Percentiles rank a stretch among this genome's conserved stretches.
phyloP scores from a whole-genome alignment of 2,329 filamentous ascomycete genomes.

The Nothophoma quercina region DNA sequence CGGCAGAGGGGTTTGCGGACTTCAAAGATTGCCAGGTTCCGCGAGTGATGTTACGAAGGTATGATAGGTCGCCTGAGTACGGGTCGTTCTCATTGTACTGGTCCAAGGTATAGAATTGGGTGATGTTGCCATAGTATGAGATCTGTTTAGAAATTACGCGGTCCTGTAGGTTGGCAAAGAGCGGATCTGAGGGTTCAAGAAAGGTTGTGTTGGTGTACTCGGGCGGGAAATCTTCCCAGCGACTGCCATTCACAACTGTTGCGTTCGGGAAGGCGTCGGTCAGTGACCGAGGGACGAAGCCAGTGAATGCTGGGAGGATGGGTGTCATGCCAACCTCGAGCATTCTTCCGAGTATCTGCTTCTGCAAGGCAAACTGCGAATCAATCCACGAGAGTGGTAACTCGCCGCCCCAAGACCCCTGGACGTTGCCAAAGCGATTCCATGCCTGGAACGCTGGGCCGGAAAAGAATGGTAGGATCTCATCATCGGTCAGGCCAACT shows the following conservation, averaged over 20 bases:
- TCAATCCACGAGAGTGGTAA: slow-evolving; percentile 58
- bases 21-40: slow-evolving; percentile 59
- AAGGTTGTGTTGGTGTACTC: slow-evolving; percentile 58
- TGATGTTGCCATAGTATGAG: slow-evolving; percentile 58
- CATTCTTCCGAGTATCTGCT: slow-evolving; percentile 59
- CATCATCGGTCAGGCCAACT: slow-evolving; percentile 53
- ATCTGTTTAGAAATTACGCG: slow-evolving; percentile 58
- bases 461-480: slow-evolving; percentile 58
- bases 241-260: slow-evolving; percentile 53
- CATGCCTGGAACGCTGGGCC: slow-evolving; percentile 62
- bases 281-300: slow-evolving; percentile 58
- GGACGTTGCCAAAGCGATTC: slow-evolving; percentile 64
- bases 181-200: slow-evolving; percentile 56
- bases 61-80: slow-evolving; percentile 54
- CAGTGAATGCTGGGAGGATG: slow-evolving; percentile 60
- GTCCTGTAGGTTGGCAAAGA: slow-evolving; percentile 55
- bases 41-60: slow-evolving; percentile 53
- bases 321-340: slow-evolving; percentile 62
- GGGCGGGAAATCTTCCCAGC: slow-evolving; percentile 54
- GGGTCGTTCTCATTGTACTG: slow-evolving; percentile 63
- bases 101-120: slow-evolving; percentile 59
- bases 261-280: slow-evolving; percentile 54
- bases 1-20: slow-evolving; percentile 55
- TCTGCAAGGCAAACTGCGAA: slow-evolving; percentile 57
- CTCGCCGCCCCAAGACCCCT: slow-evolving; percentile 58